Conservation (phyloP, 1,139 yeast genomes). For the Citeromyces hawaiiensis region DNA sequence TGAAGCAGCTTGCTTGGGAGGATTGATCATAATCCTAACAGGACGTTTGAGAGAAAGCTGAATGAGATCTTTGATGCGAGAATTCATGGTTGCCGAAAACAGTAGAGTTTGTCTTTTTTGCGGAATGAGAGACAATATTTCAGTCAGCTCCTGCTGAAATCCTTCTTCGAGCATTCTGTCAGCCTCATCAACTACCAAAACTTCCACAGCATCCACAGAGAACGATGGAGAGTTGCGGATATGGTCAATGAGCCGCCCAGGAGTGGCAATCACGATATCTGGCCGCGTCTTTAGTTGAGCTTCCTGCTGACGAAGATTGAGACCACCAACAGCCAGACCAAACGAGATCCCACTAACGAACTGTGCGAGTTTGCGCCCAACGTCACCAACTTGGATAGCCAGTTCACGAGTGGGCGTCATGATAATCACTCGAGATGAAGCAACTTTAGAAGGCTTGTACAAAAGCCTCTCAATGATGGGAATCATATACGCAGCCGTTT, state of each 20-base stretch:
- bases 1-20: constrained; percentile 85
- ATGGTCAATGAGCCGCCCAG: constrained; percentile 95
- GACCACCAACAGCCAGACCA: constrained; percentile 96
- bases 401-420: constrained; percentile 95
- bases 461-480: constrained; percentile 88
- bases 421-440: constrained; percentile 83
- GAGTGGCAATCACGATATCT: constrained; percentile 93
- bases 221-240: constrained; percentile 90
- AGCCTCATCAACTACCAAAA: constrained; percentile 91
- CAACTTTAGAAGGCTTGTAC: constrained; percentile 73
- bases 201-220: constrained; percentile 81
- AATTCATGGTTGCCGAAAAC: constrained; percentile 97
- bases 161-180: constrained; percentile 99
- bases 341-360: constrained; percentile 64
- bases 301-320: constrained; percentile 88
- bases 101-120: constrained; percentile 84
- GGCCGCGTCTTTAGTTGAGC: constrained; percentile 86
- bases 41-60: constrained; percentile 83
- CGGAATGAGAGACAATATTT: constrained; percentile 77
- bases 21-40: constrained; percentile 89
- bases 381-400: constrained; percentile 93
- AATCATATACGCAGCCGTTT: constrained; percentile 94
- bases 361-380: constrained; percentile 73
- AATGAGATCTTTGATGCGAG: constrained; percentile 76
- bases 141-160: constrained; percentile 87